A percentile compares a stretch with the other conserved stretches of the same genome.
Conservation (phyloP, 768 basidiomycete species). For the Auriscalpium microsporum region DNA sequence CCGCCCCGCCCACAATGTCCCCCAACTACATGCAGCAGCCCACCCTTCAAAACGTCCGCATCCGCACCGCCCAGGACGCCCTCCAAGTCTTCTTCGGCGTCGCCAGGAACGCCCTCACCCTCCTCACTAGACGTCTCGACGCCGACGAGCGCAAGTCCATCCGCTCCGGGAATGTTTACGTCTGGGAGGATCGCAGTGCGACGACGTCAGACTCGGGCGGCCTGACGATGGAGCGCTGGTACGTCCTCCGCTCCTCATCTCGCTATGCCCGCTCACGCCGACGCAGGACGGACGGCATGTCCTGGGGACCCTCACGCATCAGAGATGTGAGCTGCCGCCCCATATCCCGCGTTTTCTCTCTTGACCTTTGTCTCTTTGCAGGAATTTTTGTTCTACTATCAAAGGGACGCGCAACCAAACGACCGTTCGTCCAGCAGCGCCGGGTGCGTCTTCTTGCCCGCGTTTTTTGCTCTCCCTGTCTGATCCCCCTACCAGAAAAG, state of each 20-base stretch:
- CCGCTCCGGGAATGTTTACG: slow-evolving; percentile 43
- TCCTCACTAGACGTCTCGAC: slow-evolving; percentile 72
- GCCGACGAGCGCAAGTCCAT: slow-evolving; percentile 54
- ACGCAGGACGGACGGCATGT: slow-evolving; percentile 56
- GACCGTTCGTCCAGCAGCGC: slow-evolving; percentile 15
- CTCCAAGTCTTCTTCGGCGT: slow-evolving; percentile 77
- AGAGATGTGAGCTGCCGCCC: slow-evolving; percentile 50
- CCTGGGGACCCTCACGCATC: slow-evolving; percentile 79
- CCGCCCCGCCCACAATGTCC: slow-evolving; percentile 12
- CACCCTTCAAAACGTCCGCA: slow-evolving; percentile 63
- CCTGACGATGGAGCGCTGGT: slow-evolving; percentile 73
- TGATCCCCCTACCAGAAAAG: slow-evolving; percentile 28
- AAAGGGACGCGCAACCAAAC: slow-evolving; percentile 26
- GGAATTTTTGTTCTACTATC: slow-evolving; percentile 84
- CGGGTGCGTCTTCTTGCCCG: slow-evolving; percentile 6
- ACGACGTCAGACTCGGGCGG: slow-evolving; percentile 68
- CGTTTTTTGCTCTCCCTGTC: not conserved
- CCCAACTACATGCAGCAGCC: slow-evolving; percentile 52
- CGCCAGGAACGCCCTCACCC: slow-evolving; percentile 50
- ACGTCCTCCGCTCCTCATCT: not conserved
- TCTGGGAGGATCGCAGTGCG: slow-evolving; percentile 70
- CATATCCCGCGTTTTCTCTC: not conserved
- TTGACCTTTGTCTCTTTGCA: slow-evolving; percentile 22
- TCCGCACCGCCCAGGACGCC: slow-evolving; percentile 69
- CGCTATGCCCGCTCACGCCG: not conserved